Base-by-base conservation (phyloP, 2,329 filamentous ascomycete genomes). In the Achaetomium macrosporum region DNA sequence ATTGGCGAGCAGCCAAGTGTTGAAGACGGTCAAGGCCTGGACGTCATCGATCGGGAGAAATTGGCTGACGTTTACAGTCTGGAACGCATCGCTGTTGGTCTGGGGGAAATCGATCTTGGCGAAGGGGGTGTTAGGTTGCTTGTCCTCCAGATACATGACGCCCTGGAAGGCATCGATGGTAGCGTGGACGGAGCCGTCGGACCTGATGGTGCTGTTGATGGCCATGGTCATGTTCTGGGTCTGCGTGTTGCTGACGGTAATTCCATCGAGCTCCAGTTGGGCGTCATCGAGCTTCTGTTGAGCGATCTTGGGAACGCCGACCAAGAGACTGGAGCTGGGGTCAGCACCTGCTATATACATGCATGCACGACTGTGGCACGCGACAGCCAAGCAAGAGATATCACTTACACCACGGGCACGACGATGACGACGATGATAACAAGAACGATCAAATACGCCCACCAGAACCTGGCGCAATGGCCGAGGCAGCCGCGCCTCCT, bases 391-490 rank as follows among this genome's bases (percentile, higher is more conserved):
- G 10, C 36, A 31, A 11, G 17, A 41, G 29, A 37, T 2, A 37
- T 31, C n/a, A 76, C 81, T 77, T 72, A 85, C 82, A 85, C 66
- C 37, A 83, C 69, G 37, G 79, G 72, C 16, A 86, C 75, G 36
- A 82, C 70, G 13, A 86, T 66, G 33, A 82, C 71, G 41, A 77
- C 65, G 42, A 82, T 66, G 55, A 73, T 59, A 52, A 76, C 63
- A 47, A 81, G 65, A 15, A 73, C 64, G 53, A 85, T 69, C 54
- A 84, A 65, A 60, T 83, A 74, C 57, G 74, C 61, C 82, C 82
- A 85, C 83, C 82, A 85, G 61, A 77, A 83, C 59, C 71, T 73
- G 63, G 68, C 73, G 65, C 75, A 76, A 64, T 82, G 78, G 43
- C 72, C 69, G 51, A 69, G 68, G 58, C 70, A 69, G 30, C 65